Evolutionary conservation across 208 protist species (phyloP).

Genomic region (Acanthamoeba sp.): DNA sequence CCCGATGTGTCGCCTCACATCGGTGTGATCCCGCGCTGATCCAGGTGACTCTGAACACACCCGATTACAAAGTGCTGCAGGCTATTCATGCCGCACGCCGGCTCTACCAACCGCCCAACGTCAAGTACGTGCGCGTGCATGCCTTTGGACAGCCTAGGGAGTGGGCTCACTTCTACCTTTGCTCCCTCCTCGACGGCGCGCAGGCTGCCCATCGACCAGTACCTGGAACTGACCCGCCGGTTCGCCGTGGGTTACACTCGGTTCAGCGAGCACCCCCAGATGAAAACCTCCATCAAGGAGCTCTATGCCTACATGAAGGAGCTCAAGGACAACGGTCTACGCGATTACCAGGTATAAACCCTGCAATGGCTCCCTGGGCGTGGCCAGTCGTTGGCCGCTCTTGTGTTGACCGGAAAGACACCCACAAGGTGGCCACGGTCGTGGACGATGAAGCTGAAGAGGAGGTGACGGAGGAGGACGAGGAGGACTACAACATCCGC

Average conservation of each 20-base stretch:
- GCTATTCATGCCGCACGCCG: constrained; percentile 93
- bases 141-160: no score
- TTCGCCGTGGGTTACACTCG: constrained; percentile 91
- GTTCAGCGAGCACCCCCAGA: constrained; percentile 88
- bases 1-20: neutral
- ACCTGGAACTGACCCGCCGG: constrained; percentile 92
- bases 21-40: neutral
- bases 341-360: constrained; percentile 72
- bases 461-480: neutral
- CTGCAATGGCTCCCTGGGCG: no score
- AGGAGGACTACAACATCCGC: constrained; percentile 61
- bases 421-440: neutral
- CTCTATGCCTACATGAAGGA: constrained; percentile 91
- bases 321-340: constrained; percentile 69
- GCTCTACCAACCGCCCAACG: constrained; percentile 91
- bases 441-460: neutral
- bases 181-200: neutral
- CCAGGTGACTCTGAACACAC: constrained; percentile 88
- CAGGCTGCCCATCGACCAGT: constrained; percentile 89
- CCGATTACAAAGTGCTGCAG: constrained; percentile 93
- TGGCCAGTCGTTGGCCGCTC: no score
- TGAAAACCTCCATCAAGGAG: constrained; percentile 90
- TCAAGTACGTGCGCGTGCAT: constrained; percentile 74
- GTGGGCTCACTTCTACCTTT: no score
- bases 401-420: no score